Evolutionary conservation across 192 early-diverging fungal species (phyloP).

Genomic region (Podila epigama): DNA sequence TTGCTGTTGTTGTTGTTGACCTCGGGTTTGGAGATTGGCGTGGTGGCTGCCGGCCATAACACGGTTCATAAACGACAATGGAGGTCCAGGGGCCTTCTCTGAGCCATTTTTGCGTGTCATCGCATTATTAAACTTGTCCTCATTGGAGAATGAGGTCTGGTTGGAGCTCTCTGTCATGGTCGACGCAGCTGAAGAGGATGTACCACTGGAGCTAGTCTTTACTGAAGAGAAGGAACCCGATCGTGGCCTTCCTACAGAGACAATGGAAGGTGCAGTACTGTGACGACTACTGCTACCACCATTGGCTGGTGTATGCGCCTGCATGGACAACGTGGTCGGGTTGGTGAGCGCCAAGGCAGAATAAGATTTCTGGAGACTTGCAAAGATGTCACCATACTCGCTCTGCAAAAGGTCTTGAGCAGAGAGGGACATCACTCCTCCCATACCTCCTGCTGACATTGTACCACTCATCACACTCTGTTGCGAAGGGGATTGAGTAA

Average conservation of each 20-base stretch:
- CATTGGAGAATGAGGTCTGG: conserved; percentile 7
- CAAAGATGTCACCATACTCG: conserved; percentile 32
- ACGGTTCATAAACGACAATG: conserved; percentile 14
- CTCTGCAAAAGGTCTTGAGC: conserved; percentile 24
- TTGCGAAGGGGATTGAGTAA: background rate
- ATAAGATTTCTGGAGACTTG: background rate
- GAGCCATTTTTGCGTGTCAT: background rate
- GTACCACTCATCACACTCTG: background rate
- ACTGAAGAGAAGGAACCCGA: conserved; percentile 18
- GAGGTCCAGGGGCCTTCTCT: conserved; percentile 1
- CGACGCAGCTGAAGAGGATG: conserved; percentile 7
- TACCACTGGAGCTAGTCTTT: conserved; percentile 13
- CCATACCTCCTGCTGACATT: too few relatives aligned
- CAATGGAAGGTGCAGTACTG: background rate
- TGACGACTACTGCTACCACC: too few relatives aligned
- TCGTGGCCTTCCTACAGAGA: background rate
- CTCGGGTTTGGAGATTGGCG: background rate
- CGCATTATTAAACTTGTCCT: background rate
- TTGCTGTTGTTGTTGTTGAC: background rate
- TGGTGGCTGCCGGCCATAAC: background rate
- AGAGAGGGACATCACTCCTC: background rate
- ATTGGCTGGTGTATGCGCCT: background rate
- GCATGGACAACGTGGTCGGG: background rate
- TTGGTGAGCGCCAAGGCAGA: background rate
- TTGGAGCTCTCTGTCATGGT: background rate